A percentile compares a stretch with the other conserved stretches of the same genome.
phyloP scores from a whole-genome alignment of 805 yeast species.

The Ogataea trehalophila region DNA sequence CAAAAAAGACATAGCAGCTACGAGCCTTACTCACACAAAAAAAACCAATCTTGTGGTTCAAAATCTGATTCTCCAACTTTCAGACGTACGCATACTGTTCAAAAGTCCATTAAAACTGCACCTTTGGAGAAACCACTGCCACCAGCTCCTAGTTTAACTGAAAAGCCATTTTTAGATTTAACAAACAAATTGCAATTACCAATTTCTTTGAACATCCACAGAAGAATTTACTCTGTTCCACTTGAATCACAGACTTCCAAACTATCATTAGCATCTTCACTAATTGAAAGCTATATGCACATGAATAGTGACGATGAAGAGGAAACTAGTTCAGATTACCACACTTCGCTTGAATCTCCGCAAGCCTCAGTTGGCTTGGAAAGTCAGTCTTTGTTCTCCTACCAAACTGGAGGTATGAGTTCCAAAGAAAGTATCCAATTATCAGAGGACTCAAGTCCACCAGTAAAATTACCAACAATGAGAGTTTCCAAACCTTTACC shows the following conservation, averaged over 20 bases:
- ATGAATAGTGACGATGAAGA: background rate
- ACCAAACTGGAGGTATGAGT: conserved; percentile 2
- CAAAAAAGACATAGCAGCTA: no score
- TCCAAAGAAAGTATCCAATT: background rate
- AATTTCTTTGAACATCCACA: background rate
- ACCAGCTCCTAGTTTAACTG: background rate
- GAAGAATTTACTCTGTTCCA: background rate
- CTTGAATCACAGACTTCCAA: conserved; percentile 4
- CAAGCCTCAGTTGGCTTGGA: conserved; percentile 4
- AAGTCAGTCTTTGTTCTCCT: conserved; percentile 14
- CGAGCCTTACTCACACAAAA: no score
- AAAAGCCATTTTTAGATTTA: no score
- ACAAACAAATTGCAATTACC: background rate
- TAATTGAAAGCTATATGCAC: conserved; percentile 11
- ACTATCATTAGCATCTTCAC: conserved; percentile 9
- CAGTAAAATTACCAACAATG: conserved; percentile 2
- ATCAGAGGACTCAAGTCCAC: background rate
- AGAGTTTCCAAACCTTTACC: conserved; percentile 15
- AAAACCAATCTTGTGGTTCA: no score
- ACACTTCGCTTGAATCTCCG: background rate
- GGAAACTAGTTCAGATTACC: background rate
- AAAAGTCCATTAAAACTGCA: background rate
- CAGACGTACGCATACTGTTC: background rate
- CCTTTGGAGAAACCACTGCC: background rate
- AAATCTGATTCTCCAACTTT: background rate